These are phyloP conservation scores for Litchi chinensis DNA, from an alignment of 345 rosid species.

Conservation along the genomic window DNA sequence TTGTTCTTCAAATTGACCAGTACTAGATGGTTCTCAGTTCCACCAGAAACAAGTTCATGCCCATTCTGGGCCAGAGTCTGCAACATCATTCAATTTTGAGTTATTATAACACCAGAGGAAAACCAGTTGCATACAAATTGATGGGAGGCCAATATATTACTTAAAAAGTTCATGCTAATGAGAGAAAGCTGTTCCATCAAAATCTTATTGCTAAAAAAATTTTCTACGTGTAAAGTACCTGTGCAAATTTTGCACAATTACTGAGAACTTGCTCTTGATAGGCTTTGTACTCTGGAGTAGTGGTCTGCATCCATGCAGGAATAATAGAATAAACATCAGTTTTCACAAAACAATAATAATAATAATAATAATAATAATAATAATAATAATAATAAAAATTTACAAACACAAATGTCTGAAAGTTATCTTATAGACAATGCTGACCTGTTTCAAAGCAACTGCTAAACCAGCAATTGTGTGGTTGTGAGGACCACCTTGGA, in stretches of 20 bases:
- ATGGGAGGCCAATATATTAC: not conserved
- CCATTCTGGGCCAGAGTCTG: constrained; percentile 71
- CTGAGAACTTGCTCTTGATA: constrained; percentile 98
- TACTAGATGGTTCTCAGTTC: constrained; percentile 96
- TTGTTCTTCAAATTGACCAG: constrained; percentile 91
- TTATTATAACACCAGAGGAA: constrained; percentile 14
- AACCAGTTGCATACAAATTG: not conserved
- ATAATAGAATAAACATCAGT: not conserved
- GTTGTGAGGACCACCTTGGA: constrained; percentile 99
- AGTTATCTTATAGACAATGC: not conserved
- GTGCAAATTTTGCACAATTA: constrained; percentile 79
- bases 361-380: no score
- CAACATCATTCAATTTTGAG: constrained; percentile 17
- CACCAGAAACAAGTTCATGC: constrained; percentile 95
- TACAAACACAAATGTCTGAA: no score
- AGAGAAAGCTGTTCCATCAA: constrained; percentile 1
- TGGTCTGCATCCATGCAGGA: constrained; percentile 54
- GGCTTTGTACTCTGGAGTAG: constrained; percentile 92
- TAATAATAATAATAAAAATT: no score
- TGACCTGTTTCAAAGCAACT: constrained; percentile 91
- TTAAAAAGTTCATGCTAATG: not conserved
- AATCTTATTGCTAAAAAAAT: constrained; percentile 4
- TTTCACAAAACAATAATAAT: not conserved
- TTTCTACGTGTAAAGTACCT: constrained; percentile 47
- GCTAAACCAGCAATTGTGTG: constrained; percentile 98